A percentile compares a stretch with the other conserved stretches of the same genome.
These are phyloP conservation scores for Spergularia marina DNA, from an alignment of 148 eudicot genomes.

Conservation along the genomic window DNA sequence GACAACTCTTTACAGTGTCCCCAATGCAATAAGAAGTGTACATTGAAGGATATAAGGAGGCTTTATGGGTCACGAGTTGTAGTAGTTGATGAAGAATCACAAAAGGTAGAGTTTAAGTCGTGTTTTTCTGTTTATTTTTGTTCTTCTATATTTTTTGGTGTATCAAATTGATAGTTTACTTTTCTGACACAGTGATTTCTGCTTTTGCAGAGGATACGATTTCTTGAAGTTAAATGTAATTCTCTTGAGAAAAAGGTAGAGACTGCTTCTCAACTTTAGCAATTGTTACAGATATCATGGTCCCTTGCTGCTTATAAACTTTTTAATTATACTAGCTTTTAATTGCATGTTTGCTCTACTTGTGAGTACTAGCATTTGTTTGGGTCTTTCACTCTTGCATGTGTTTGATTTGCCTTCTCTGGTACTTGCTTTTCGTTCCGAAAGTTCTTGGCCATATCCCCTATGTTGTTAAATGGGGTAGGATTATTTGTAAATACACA, in stretches of 20 bases:
- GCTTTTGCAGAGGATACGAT: slow-evolving; percentile 56
- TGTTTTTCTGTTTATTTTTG: neutral
- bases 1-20: slow-evolving; percentile 58
- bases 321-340: neutral
- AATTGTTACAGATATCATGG: neutral
- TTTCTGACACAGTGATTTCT: slow-evolving; percentile 12
- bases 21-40: slow-evolving; percentile 77
- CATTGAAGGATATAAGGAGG: slow-evolving; percentile 70
- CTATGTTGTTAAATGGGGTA: neutral
- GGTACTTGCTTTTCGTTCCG: neutral
- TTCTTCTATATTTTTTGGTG: neutral
- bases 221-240: slow-evolving; percentile 71
- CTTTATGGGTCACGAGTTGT: slow-evolving; percentile 72
- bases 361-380: neutral
- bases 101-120: slow-evolving; percentile 47
- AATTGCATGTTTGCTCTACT: neutral
- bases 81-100: slow-evolving; percentile 64
- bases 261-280: neutral
- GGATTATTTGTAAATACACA: neutral
- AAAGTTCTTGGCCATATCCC: neutral
- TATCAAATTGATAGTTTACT: neutral
- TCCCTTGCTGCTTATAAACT: neutral
- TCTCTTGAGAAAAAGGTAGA: slow-evolving; percentile 68
- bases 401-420: neutral
- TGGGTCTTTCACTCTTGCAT: too few relatives aligned